These are phyloP conservation scores for Papilionanthe hybrid DNA, from an alignment of 116 monocot genomes.

Conservation along the genomic window DNA sequence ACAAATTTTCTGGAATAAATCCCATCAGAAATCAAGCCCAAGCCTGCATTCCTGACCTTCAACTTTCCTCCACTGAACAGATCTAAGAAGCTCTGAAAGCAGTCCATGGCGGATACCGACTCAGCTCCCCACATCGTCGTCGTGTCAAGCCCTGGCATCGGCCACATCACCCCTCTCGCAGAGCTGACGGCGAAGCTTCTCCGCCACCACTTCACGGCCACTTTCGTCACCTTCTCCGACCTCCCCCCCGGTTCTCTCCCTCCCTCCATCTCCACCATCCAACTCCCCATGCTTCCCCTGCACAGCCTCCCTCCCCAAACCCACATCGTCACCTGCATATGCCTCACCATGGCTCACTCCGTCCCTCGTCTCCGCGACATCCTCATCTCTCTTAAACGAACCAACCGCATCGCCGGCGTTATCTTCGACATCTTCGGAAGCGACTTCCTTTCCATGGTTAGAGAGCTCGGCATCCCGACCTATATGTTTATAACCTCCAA, in stretches of 20 bases:
- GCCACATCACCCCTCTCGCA: conserved; percentile 48
- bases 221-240: conserved; percentile 41
- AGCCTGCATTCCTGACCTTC: too few relatives aligned
- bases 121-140: conserved; percentile 29
- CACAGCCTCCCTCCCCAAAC: conserved; percentile 13
- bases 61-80: too few relatives aligned
- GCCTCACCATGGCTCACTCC: conserved; percentile 4
- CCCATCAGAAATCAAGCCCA: too few relatives aligned
- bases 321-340: conserved; percentile 11
- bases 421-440: conserved; percentile 31
- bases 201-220: conserved; percentile 43
- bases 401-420: conserved; percentile 9
- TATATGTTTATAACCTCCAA: conserved; percentile 31
- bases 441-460: conserved; percentile 3
- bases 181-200: conserved; percentile 58
- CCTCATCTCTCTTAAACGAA: conserved; percentile 8
- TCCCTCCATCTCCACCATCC: conserved; percentile 14
- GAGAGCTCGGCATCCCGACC: conserved; percentile 13
- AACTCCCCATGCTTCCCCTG: conserved; percentile 24
- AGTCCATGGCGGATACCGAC: neutral
- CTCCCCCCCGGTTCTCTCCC: conserved; percentile 17
- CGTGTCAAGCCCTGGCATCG: conserved; percentile 47
- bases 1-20: too few relatives aligned
- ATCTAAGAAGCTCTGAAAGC: too few relatives aligned
- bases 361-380: conserved; percentile 7